phyloP scores from a whole-genome alignment of 2,329 filamentous ascomycete genomes.

The Alternaria brassicicola region DNA sequence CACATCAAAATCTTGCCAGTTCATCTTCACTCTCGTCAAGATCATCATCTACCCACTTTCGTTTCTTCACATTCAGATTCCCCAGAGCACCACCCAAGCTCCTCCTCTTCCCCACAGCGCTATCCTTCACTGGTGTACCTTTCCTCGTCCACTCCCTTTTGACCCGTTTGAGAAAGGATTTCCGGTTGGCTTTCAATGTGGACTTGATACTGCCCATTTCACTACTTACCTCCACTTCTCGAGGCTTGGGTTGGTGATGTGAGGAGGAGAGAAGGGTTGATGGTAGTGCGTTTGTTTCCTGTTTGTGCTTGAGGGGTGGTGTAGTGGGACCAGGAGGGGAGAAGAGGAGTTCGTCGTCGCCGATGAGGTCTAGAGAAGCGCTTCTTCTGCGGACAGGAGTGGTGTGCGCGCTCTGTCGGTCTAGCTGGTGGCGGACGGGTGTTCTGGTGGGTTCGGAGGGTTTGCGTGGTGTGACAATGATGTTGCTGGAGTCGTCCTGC shows the following conservation, averaged over 20 bases:
- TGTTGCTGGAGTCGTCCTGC: neutral
- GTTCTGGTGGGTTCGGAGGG: fast-evolving
- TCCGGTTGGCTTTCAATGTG: conserved; percentile 16
- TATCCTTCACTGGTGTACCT: conserved; percentile 10
- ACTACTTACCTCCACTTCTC: neutral
- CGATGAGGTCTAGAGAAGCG: conserved; percentile 10
- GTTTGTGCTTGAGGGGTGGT: conserved; percentile 25
- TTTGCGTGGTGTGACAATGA: neutral
- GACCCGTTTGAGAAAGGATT: conserved; percentile 24
- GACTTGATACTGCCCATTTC: conserved; percentile 6
- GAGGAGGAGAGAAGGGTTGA: conserved; percentile 19
- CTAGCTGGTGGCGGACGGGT: neutral
- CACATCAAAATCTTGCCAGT: too few relatives aligned
- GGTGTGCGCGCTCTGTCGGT: neutral
- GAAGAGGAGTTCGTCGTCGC: conserved; percentile 5
- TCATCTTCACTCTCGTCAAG: conserved; percentile 35
- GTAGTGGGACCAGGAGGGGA: neutral
- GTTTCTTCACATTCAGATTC: neutral
- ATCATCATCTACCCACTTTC: neutral
- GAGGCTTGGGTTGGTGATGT: conserved; percentile 14
- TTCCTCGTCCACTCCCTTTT: conserved; percentile 34
- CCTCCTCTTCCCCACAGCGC: neutral
- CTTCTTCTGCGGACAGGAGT: neutral
- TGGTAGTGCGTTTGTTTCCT: conserved; percentile 27
- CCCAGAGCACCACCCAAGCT: neutral